These are phyloP conservation scores for Eutypa lata DNA, from an alignment of 2,329 filamentous ascomycete genomes.

Conservation along the genomic window DNA sequence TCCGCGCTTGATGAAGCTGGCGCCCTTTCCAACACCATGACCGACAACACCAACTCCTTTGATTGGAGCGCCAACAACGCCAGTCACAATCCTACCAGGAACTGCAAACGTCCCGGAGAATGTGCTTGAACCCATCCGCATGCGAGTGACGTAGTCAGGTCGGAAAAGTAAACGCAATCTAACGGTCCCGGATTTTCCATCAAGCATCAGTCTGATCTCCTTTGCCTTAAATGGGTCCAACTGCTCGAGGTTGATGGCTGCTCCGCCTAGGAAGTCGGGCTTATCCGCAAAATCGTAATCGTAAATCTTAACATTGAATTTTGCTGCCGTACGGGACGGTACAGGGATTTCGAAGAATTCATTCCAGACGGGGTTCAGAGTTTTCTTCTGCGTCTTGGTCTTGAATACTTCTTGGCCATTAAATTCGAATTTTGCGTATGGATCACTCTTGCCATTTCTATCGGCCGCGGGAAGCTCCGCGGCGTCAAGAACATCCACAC, in stretches of 20 bases:
- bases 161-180: conserved; percentile 87
- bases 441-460: conserved; percentile 94
- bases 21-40: conserved; percentile 82
- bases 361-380: conserved; percentile 90
- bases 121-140: conserved; percentile 85
- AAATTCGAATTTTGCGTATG: conserved; percentile 91
- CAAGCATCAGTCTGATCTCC: conserved; percentile 71
- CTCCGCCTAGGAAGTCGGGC: conserved; percentile 81
- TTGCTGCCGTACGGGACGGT: conserved; percentile 77
- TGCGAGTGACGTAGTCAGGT: conserved; percentile 83
- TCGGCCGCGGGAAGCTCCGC: conserved; percentile 88
- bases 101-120: conserved; percentile 87
- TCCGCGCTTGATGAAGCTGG: conserved; percentile 83
- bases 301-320: conserved; percentile 80
- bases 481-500: conserved; percentile 89
- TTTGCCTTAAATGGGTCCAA: conserved; percentile 83
- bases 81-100: conserved; percentile 82
- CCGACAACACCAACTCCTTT: conserved; percentile 76
- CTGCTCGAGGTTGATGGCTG: conserved; percentile 70
- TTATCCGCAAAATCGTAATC: conserved; percentile 98
- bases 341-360: conserved; percentile 87
- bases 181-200: conserved; percentile 85
- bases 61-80: conserved; percentile 81
- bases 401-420: conserved; percentile 91
- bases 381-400: conserved; percentile 96